Percentiles rank a stretch among this genome's conserved stretches.
Conservation (phyloP, 2,329 filamentous ascomycete genomes). For the Penicillium sp. region DNA sequence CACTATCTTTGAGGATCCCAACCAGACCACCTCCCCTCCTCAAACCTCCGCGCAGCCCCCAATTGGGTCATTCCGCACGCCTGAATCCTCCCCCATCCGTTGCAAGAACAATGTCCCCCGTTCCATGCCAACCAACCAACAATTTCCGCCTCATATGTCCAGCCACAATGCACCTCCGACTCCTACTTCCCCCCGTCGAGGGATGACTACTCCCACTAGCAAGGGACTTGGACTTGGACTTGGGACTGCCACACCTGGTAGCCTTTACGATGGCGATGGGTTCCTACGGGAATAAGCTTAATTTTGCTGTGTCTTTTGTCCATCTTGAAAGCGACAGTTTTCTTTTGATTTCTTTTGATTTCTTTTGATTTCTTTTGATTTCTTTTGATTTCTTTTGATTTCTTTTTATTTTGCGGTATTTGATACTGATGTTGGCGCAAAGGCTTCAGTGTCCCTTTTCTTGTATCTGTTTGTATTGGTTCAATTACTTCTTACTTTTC, state of each 20-base stretch:
- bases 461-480: not conserved
- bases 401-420: not conserved
- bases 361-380: not conserved
- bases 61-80: constrained; percentile 12
- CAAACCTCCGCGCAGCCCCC: constrained; percentile 8
- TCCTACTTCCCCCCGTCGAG: constrained; percentile 19
- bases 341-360: not conserved
- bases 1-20: constrained; percentile 43
- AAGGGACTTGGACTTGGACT: constrained; percentile 31
- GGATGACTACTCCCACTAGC: constrained; percentile 28
- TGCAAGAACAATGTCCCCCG: constrained; percentile 15
- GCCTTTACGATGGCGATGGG: constrained; percentile 46
- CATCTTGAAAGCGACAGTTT: not conserved
- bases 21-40: constrained; percentile 18
- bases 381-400: not conserved
- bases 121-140: constrained; percentile 15
- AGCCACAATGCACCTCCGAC: constrained; percentile 14
- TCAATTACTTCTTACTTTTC: not conserved
- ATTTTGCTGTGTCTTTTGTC: constrained; percentile 1
- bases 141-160: constrained; percentile 16
- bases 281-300: constrained; percentile 36
- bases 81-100: constrained; percentile 15
- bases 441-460: not conserved
- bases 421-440: not conserved
- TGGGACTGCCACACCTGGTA: constrained; percentile 42